Evolutionary conservation across 139 green algal genomes (phyloP).

Genomic region (Spirogloea muscicola): DNA sequence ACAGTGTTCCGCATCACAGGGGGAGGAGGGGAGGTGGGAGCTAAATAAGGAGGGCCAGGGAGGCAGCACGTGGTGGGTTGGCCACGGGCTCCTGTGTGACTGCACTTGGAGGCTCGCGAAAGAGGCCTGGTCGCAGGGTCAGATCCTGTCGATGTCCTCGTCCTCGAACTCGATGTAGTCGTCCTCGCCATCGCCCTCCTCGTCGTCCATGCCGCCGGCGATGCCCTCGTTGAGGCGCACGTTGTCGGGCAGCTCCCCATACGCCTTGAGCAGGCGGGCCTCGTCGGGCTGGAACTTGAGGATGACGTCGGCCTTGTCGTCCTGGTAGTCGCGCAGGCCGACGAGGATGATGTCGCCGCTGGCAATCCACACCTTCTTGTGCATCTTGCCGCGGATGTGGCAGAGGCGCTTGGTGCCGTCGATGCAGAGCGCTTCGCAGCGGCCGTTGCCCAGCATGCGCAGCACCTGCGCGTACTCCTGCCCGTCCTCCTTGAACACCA

Average conservation of each 20-base stretch:
- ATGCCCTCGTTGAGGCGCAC: constrained; percentile 37
- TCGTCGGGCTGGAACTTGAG: constrained; percentile 97
- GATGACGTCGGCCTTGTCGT: constrained; percentile 99
- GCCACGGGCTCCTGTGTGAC: no score
- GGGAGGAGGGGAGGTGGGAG: no score
- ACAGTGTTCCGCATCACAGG: no score
- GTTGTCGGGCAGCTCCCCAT: constrained; percentile 94
- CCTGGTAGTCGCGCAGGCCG: constrained; percentile 97
- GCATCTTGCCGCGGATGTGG: constrained; percentile 99
- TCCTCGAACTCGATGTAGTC: constrained; percentile 42
- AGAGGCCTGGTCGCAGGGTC: no score
- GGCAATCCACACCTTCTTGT: constrained; percentile 96
- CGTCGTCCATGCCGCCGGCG: constrained; percentile 24
- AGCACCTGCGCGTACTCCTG: constrained; percentile 93
- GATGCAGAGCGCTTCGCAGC: constrained; percentile 96
- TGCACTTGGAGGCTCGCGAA: no score
- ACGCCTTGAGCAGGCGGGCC: constrained; percentile 86
- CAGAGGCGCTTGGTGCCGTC: constrained; percentile 95
- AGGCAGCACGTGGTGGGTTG: no score
- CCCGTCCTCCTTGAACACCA: constrained; percentile 99
- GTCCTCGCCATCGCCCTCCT: constrained; percentile 18
- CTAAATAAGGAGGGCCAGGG: no score
- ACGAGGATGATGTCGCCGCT: constrained; percentile 94
- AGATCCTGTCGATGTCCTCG: constrained; percentile 40
- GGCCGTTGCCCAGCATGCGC: constrained; percentile 97